These are phyloP conservation scores for Phytophthora boehmeriae DNA, from an alignment of 352 stramenopile species.

Conservation along the genomic window DNA sequence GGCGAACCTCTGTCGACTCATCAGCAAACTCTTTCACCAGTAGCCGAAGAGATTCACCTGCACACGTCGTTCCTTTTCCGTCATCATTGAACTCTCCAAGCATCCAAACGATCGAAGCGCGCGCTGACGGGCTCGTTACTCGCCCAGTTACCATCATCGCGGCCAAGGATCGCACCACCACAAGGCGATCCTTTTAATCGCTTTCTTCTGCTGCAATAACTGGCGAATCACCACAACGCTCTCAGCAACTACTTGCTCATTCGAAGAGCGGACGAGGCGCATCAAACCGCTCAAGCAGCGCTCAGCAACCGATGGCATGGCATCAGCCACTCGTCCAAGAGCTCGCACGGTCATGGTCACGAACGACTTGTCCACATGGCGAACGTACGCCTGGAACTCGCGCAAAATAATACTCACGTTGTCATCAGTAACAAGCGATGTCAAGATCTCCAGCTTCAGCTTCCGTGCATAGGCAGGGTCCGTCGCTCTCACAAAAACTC, in stretches of 20 bases:
- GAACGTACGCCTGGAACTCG: slow-evolving; percentile 97
- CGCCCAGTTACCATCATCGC: slow-evolving; percentile 78
- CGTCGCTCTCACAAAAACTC: slow-evolving; percentile 97
- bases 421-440: slow-evolving; percentile 90
- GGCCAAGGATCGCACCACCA: slow-evolving; percentile 77
- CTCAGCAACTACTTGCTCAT: slow-evolving; percentile 93
- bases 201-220: slow-evolving; percentile 90
- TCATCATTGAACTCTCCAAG: slow-evolving; percentile 89
- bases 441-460: slow-evolving; percentile 98
- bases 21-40: slow-evolving; percentile 89
- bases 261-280: slow-evolving; percentile 84
- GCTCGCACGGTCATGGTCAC: slow-evolving; percentile 93
- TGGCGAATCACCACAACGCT: slow-evolving; percentile 96
- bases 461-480: slow-evolving; percentile 96
- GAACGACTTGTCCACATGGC: slow-evolving; percentile 95
- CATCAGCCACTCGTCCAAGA: slow-evolving; percentile 93
- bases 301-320: slow-evolving; percentile 89
- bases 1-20: slow-evolving; percentile 87
- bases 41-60: slow-evolving; percentile 85
- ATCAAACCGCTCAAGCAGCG: slow-evolving; percentile 91
- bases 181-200: slow-evolving; percentile 81
- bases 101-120: slow-evolving; percentile 94
- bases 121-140: slow-evolving; percentile 74
- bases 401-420: slow-evolving; percentile 94
- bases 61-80: slow-evolving; percentile 65